A percentile compares a stretch with the other conserved stretches of the same genome.
phyloP scores from a whole-genome alignment of 306 rosid genomes.

The Medicago ruthenica region DNA sequence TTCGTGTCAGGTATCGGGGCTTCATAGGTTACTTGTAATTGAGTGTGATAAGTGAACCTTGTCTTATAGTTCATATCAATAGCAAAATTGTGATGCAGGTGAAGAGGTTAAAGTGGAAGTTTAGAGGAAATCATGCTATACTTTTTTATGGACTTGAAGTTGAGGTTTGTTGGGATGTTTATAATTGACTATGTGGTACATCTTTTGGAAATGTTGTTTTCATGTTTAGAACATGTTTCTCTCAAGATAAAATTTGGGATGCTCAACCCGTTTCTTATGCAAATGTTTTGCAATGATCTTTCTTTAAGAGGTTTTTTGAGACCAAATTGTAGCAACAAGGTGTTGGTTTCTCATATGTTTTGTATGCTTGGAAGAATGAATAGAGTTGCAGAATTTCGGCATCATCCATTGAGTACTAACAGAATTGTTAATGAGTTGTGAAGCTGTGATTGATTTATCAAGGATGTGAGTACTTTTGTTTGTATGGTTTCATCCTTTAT shows the following conservation, averaged over 20 bases:
- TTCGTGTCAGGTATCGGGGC: no score
- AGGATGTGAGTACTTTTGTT: constrained; percentile 49
- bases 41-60: constrained; percentile 87
- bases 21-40: constrained; percentile 80
- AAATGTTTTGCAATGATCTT: constrained; percentile 76
- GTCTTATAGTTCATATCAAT: constrained; percentile 73
- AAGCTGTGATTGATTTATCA: constrained; percentile 33
- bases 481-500: constrained; percentile 42
- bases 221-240: constrained; percentile 85
- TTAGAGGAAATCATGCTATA: constrained; percentile 87
- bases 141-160: constrained; percentile 85
- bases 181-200: constrained; percentile 87
- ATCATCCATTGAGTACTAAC: constrained; percentile 58
- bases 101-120: constrained; percentile 90
- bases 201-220: constrained; percentile 86
- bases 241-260: constrained; percentile 80
- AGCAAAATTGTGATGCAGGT: constrained; percentile 90
- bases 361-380: constrained; percentile 94
- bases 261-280: constrained; percentile 68
- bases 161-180: constrained; percentile 95
- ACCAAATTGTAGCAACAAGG: constrained; percentile 63
- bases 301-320: constrained; percentile 82
- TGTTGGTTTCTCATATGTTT: constrained; percentile 79
- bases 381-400: constrained; percentile 50
- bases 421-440: constrained; percentile 59